Base-by-base conservation (phyloP, 495 filamentous ascomycete species). In the Penicillium bovifimosum region DNA sequence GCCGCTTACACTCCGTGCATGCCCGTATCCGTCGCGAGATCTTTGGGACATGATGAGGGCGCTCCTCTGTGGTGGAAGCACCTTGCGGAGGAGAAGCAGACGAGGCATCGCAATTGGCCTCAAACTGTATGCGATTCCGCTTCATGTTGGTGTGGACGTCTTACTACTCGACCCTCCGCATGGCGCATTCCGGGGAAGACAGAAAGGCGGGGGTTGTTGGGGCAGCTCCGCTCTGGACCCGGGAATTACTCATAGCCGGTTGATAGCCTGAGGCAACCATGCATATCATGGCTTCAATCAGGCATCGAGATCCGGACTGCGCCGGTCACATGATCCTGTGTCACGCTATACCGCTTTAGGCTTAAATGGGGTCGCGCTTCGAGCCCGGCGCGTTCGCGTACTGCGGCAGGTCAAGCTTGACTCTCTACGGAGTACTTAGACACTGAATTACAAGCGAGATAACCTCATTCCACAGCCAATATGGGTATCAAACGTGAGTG, bases 401-500 rank as follows among this genome's bases (percentile, higher is more conserved):
- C 29, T 52, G 35, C 31, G 18, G 31, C 34, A 46, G 51, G 51
- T 48, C 20, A 39, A 46, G 34, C 47, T 46, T 24, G 17, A 34
- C 43, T 35, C 18, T 38, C 34, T 40, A 11, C 41, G 40, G 43
- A 47, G 28, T n/a, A n/a, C n/a, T n/a, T n/a, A n/a, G 4, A n/a
- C 38, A 42, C 49, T 33, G 26, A 10, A 41, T 26, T 40, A n/a
- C 29, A 34, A 14, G 9, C 11, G 41, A 47, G 32, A 57, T 34
- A 28, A 17, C 16, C 31, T 13, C 1, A 54, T 29, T 10, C 27
- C 51, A 28, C 36, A 20, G 35, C 18, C 55, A 81, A 64, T 13
- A 96, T 96, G 91, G 91, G 91, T 76, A 96, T 96, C 61, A 96
- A 95, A 73, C 73, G 81, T 83, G 63, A 60, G 70, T 69, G 10